Percentiles rank a stretch among this genome's conserved stretches.
phyloP scores from a whole-genome alignment of 345 rosid species.

The Lepidium didymum region DNA sequence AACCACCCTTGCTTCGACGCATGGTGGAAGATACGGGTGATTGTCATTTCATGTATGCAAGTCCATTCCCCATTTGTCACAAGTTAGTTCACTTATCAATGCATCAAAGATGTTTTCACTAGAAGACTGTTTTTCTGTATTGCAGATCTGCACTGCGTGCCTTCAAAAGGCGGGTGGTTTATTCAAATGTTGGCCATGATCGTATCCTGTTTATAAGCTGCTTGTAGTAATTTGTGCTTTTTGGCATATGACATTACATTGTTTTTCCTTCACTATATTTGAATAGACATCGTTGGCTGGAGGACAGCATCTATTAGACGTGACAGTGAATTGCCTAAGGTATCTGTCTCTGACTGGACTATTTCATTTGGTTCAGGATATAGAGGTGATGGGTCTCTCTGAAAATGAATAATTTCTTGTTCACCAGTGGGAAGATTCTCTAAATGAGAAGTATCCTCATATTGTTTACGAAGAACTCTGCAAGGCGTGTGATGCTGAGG shows the following conservation, averaged over 20 bases:
- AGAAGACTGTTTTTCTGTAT: slow-evolving; percentile 7
- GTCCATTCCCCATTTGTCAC: not conserved
- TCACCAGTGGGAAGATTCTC: slow-evolving; percentile 60
- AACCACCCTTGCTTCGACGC: slow-evolving; percentile 72
- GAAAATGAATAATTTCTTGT: not conserved
- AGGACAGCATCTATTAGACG: slow-evolving; percentile 93
- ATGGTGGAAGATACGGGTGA: slow-evolving; percentile 66
- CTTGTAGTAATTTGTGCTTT: not conserved
- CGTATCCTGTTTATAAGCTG: slow-evolving; percentile 54
- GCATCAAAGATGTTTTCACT: slow-evolving; percentile 1
- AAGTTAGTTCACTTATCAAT: slow-evolving; percentile 5
- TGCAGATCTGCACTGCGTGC: slow-evolving; percentile 77
- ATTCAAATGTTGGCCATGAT: slow-evolving; percentile 85
- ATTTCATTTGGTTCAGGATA: slow-evolving; percentile 8
- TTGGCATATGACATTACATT: slow-evolving; percentile 6
- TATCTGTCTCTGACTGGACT: slow-evolving; percentile 13
- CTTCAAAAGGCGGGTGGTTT: slow-evolving; percentile 79
- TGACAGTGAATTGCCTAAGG: slow-evolving; percentile 79
- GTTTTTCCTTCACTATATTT: slow-evolving; percentile 37
- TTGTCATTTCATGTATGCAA: slow-evolving; percentile 59
- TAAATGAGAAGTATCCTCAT: slow-evolving; percentile 80
- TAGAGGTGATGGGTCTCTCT: not conserved
- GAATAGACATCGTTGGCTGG: slow-evolving; percentile 91
- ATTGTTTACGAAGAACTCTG: slow-evolving; percentile 84
- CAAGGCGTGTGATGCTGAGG: slow-evolving; percentile 54